Evolutionary conservation across 257 asterid species (phyloP), one percentile per base, ranked within the genome.

Genomic region (Paraleonurus japonicus): DNA sequence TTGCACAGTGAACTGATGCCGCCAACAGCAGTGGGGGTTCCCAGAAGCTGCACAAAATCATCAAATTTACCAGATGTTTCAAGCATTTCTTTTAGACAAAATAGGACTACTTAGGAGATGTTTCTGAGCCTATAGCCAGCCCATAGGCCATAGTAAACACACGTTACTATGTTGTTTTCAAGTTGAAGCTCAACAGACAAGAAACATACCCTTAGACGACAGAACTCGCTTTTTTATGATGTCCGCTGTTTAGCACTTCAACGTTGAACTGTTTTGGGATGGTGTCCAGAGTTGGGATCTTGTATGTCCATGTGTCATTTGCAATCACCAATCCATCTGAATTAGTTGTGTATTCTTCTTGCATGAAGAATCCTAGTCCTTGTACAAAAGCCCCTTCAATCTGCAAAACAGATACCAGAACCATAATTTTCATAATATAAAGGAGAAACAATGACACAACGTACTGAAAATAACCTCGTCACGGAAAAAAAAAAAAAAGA

Each of bases 331-430:
- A 53, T 75, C 96, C 98, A 17, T 92, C 83, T 7, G 70, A 30
- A 48, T 92, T 82, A 2, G 75, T 79, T 22, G 75, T 72, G 81
- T 85, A 92, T 71, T 92, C 98, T 87, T 92, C 95, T 11, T 72
- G 86, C 96, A 89, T 89, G 80, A 92, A 89, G 75, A 92, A 88
- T 41, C 98, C 96, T 4, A 92, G 67, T 27, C 98, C 98, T 85
- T 89, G 96, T 11, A 92, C 90, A 27, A 86, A 92, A 58, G 98
- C 92, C 30, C 96, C 98, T 82, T 92, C 96, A 72, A 87, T 89
- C 96, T 92, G 85, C 30, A 33, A 43, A 67, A 20, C 28, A 27
- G n/a, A 43, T 17, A 17, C 15, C 45, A 35, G 64, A 53, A 8
- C 53, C 75, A 70, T 65, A 69, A 55, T 70, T 13, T 41, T 41